Conservation (phyloP, 306 rosid genomes). For the Casuarina cunninghamiana region DNA sequence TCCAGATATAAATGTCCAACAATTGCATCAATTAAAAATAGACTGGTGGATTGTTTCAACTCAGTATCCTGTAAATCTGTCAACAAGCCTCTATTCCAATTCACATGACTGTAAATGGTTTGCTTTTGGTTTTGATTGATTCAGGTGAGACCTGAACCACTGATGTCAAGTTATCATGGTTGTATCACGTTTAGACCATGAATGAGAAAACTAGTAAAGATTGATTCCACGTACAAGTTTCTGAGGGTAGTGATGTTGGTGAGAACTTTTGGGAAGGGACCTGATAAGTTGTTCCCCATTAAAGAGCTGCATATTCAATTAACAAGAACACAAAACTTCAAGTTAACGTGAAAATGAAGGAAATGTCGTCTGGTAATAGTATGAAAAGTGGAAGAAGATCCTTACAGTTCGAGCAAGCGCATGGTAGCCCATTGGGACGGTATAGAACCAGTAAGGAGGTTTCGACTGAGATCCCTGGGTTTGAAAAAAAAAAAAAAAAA, state of each 20-base stretch:
- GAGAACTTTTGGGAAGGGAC: constrained; percentile 84
- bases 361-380: constrained; percentile 4
- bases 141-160: neutral
- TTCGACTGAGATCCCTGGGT: constrained; percentile 76
- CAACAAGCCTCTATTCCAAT: neutral
- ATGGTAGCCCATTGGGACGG: constrained; percentile 77
- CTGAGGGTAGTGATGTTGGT: constrained; percentile 74
- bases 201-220: constrained; percentile 17
- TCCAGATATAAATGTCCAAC: neutral
- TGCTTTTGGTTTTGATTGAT: neutral
- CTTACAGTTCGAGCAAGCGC: constrained; percentile 70
- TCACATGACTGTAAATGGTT: neutral
- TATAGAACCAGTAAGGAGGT: constrained; percentile 61
- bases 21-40: neutral
- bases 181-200: constrained; percentile 1
- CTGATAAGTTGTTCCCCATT: constrained; percentile 89
- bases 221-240: constrained; percentile 64
- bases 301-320: constrained; percentile 60
- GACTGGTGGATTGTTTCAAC: neutral
- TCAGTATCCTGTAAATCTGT: neutral
- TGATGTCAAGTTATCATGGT: neutral
- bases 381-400: constrained; percentile 25
- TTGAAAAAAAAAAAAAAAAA: too few relatives aligned
- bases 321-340: constrained; percentile 24
- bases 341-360: constrained; percentile 14